Evolutionary conservation across 2,329 filamentous ascomycete genomes (phyloP).

Genomic region (Penicillium sp.): DNA sequence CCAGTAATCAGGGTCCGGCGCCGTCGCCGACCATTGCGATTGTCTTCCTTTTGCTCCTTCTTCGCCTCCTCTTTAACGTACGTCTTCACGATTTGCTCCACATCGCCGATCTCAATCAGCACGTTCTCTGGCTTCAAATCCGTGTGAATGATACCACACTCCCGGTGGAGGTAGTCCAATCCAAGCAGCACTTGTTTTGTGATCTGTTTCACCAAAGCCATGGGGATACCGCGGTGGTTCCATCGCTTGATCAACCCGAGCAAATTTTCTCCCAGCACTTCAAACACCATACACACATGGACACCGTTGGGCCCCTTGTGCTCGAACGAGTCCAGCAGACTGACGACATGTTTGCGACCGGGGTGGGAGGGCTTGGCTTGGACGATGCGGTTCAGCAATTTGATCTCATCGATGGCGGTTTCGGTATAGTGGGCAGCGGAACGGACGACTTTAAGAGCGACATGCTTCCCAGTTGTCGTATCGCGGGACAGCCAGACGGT

Average conservation of each 20-base stretch:
- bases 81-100: slow-evolving; percentile 94
- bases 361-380: slow-evolving; percentile 90
- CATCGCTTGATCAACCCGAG: slow-evolving; percentile 93
- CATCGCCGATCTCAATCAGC: slow-evolving; percentile 94
- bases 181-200: slow-evolving; percentile 94
- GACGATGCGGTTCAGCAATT: slow-evolving; percentile 92
- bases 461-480: slow-evolving; percentile 81
- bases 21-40: slow-evolving; percentile 80
- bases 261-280: slow-evolving; percentile 90
- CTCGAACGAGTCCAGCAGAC: slow-evolving; percentile 90
- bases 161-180: slow-evolving; percentile 89
- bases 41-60: slow-evolving; percentile 74
- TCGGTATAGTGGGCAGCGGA: slow-evolving; percentile 98
- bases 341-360: slow-evolving; percentile 89
- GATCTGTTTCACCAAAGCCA: slow-evolving; percentile 95
- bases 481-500: slow-evolving; percentile 81
- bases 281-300: slow-evolving; percentile 98
- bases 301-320: slow-evolving; percentile 94
- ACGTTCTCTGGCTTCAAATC: slow-evolving; percentile 97
- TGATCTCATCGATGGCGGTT: slow-evolving; percentile 97
- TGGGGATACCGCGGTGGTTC: slow-evolving; percentile 95
- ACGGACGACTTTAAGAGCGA: slow-evolving; percentile 93
- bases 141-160: slow-evolving; percentile 98
- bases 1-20: slow-evolving; percentile 91
- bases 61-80: slow-evolving; percentile 68